A percentile compares a stretch with the other conserved stretches of the same genome.
Conservation (phyloP, 2,329 filamentous ascomycete genomes). For the Trichophyton mentagrophytes region DNA sequence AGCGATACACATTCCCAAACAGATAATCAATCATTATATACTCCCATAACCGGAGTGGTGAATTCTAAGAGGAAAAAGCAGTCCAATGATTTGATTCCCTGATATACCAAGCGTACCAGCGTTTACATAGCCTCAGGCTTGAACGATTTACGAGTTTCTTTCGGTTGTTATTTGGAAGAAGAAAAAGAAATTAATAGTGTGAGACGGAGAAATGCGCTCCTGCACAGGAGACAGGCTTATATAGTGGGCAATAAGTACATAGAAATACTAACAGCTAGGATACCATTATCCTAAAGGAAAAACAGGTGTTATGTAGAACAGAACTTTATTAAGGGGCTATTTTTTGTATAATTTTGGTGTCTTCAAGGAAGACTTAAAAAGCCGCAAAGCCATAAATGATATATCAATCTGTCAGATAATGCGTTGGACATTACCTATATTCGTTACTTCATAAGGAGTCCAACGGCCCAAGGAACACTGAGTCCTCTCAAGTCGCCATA, state of each 20-base stretch:
- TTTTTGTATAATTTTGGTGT: too few relatives aligned
- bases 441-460: constrained; percentile 43
- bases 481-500: constrained; percentile 53
- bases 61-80: neutral
- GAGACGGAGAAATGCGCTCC: too few relatives aligned
- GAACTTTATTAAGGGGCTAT: too few relatives aligned
- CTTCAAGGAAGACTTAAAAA: too few relatives aligned
- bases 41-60: neutral
- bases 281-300: neutral
- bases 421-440: too few relatives aligned
- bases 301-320: neutral
- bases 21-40: neutral
- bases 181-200: neutral
- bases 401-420: neutral
- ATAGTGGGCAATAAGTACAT: neutral
- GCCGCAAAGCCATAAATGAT: neutral
- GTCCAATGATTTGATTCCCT: neutral
- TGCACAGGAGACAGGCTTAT: neutral
- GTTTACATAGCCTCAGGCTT: neutral
- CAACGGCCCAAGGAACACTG: constrained; percentile 52
- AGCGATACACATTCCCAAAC: neutral
- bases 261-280: neutral
- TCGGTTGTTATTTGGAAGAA: neutral
- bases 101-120: neutral
- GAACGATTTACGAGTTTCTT: constrained; percentile 1